These are phyloP conservation scores for Phialocephala subalpina DNA, from an alignment of 2,329 filamentous ascomycete species.

Conservation along the genomic window DNA sequence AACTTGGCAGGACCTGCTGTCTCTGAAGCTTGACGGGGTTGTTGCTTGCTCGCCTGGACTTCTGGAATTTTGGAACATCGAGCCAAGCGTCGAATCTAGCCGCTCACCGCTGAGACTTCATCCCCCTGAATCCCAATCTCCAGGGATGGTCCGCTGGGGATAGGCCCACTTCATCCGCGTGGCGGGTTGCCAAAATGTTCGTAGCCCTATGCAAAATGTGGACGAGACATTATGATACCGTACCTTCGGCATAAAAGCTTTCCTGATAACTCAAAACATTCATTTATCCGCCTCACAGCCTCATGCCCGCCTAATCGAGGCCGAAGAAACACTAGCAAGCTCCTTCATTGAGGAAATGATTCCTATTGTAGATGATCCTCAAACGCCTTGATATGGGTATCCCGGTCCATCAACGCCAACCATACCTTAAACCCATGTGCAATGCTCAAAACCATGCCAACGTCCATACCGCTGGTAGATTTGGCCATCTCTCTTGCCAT, in stretches of 20 bases:
- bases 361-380: conserved; percentile 16
- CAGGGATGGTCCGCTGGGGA: conserved; percentile 11
- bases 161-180: conserved; percentile 8
- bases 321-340: conserved; percentile 1
- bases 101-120: conserved; percentile 17
- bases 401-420: conserved; percentile 28
- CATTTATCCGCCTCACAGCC: conserved; percentile 19
- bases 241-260: conserved; percentile 18
- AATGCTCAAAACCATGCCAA: conserved; percentile 83
- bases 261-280: neutral
- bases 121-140: conserved; percentile 21
- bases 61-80: conserved; percentile 13
- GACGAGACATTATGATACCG: conserved; percentile 14
- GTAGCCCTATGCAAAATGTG: conserved; percentile 16
- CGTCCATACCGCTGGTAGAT: conserved; percentile 91
- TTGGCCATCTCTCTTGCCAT: conserved; percentile 96
- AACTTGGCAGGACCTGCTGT: conserved; percentile 5
- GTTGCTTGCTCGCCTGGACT: conserved; percentile 17
- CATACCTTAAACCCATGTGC: conserved; percentile 20
- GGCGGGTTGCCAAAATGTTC: conserved; percentile 13
- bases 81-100: conserved; percentile 11
- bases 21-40: conserved; percentile 8
- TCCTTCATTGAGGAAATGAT: conserved; percentile 15
- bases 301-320: conserved; percentile 13
- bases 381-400: conserved; percentile 34